A percentile compares a stretch with the other conserved stretches of the same genome.
phyloP scores from a whole-genome alignment of 768 basidiomycete genomes.

The Termitomyces sp. region DNA sequence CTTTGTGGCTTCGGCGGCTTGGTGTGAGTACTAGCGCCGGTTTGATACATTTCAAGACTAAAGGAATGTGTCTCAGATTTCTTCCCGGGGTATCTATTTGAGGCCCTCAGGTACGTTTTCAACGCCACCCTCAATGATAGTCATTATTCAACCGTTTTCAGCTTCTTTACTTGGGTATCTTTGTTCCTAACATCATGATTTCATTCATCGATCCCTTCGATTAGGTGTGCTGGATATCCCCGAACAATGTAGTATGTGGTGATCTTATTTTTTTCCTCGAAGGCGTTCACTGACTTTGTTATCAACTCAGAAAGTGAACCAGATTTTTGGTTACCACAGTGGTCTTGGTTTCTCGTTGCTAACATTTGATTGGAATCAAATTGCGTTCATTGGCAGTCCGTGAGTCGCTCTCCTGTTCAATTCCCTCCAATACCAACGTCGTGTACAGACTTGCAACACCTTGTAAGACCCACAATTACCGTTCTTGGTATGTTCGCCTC shows the following conservation, averaged over 20 bases:
- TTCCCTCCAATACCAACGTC: constrained; percentile 2
- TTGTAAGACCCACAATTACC: constrained; percentile 26
- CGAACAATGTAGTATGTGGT: constrained; percentile 48
- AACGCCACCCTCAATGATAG: not conserved
- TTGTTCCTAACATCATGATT: not conserved
- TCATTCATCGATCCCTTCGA: constrained; percentile 16
- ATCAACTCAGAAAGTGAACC: constrained; percentile 44
- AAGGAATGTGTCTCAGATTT: constrained; percentile 33
- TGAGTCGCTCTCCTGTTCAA: constrained; percentile 23
- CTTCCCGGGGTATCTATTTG: constrained; percentile 61
- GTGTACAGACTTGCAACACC: constrained; percentile 40
- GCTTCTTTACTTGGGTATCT: constrained; percentile 47
- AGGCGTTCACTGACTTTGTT: not conserved
- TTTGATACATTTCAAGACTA: not conserved
- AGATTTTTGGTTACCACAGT: constrained; percentile 53
- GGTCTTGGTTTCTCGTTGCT: constrained; percentile 50
- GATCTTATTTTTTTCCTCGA: not conserved
- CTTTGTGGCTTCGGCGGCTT: constrained; percentile 41
- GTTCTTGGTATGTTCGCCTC: not conserved
- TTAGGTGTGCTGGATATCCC: constrained; percentile 65
- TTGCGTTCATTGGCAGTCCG: constrained; percentile 63
- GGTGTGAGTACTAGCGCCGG: constrained; percentile 32
- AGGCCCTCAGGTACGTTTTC: constrained; percentile 43
- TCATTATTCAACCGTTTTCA: constrained; percentile 10
- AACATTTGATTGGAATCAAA: constrained; percentile 64